A percentile compares a stretch with the other conserved stretches of the same genome.
Evolutionary conservation across 2,329 filamentous ascomycete species (phyloP).

Genomic region (Phaeosphaeria sp.): DNA sequence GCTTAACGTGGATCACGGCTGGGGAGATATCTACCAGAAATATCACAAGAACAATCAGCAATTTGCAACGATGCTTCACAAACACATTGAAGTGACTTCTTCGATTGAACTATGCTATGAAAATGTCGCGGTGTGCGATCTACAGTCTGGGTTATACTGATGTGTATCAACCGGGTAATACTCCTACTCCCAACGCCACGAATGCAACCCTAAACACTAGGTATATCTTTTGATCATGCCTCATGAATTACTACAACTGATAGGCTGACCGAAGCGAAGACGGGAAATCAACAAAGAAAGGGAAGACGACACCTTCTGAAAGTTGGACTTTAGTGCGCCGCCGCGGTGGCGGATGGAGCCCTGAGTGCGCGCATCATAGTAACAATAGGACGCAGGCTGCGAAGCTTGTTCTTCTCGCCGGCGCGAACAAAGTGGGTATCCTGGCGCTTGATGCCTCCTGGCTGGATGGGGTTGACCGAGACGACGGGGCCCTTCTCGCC

Average conservation of each 20-base stretch:
- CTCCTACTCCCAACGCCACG: neutral
- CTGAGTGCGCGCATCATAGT: conserved; percentile 12
- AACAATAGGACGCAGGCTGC: conserved; percentile 19
- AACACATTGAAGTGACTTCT: neutral
- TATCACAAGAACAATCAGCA: neutral
- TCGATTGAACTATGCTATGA: neutral
- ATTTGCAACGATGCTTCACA: neutral
- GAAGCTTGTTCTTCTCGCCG: conserved; percentile 24
- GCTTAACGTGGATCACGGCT: neutral
- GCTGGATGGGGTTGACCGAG: conserved; percentile 14
- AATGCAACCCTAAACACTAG: neutral
- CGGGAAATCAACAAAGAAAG: neutral
- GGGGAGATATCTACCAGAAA: neutral
- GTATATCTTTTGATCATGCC: conserved; percentile 1
- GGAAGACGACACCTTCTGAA: neutral
- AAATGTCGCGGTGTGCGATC: conserved; percentile 7
- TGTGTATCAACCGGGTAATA: conserved; percentile 1
- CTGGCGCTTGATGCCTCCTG: conserved; percentile 18
- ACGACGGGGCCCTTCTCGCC: conserved; percentile 16
- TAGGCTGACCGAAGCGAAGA: neutral
- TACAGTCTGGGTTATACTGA: conserved; percentile 5
- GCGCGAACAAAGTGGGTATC: conserved; percentile 27
- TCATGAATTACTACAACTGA: conserved; percentile 3
- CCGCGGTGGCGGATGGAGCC: neutral
- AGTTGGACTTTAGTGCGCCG: conserved; percentile 8